phyloP scores from a whole-genome alignment of 768 basidiomycete genomes.

The Pholiota molesta region DNA sequence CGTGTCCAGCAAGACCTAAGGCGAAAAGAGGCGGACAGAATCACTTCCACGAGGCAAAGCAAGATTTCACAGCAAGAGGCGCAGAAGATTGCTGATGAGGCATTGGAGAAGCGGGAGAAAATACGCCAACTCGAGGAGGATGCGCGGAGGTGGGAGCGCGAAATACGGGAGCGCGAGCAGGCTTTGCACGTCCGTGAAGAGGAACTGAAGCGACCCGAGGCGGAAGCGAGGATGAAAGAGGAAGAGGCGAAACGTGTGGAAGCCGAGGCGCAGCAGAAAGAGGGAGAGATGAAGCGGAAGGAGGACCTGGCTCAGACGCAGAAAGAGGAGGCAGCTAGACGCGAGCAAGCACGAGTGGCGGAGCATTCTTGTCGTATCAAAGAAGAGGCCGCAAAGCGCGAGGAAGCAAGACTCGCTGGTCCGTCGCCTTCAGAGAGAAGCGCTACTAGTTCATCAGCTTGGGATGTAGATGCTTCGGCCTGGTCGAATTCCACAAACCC shows the following conservation, averaged over 20 bases:
- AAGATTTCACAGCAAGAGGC: constrained; percentile 30
- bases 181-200: too few relatives aligned
- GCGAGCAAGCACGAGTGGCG: constrained; percentile 17
- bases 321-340: constrained; percentile 13
- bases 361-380: constrained; percentile 15
- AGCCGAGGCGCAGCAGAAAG: too few relatives aligned
- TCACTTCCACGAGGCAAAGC: too few relatives aligned
- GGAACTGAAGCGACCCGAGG: too few relatives aligned
- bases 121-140: constrained; percentile 35
- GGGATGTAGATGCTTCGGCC: too few relatives aligned
- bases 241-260: too few relatives aligned
- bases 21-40: constrained; percentile 21
- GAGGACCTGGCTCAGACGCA: constrained; percentile 14
- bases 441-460: too few relatives aligned
- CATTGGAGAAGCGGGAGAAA: constrained; percentile 27
- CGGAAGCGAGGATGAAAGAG: too few relatives aligned
- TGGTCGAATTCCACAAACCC: too few relatives aligned
- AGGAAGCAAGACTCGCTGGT: neutral
- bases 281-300: too few relatives aligned
- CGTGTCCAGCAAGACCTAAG: constrained; percentile 14
- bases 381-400: constrained; percentile 1
- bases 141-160: constrained; percentile 31
- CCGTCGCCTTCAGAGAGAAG: too few relatives aligned
- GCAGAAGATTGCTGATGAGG: constrained; percentile 25
- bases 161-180: too few relatives aligned